A percentile compares a stretch with the other conserved stretches of the same genome.
phyloP scores from a whole-genome alignment of 352 stramenopile genomes.

The Phytophthora podocarpi region DNA sequence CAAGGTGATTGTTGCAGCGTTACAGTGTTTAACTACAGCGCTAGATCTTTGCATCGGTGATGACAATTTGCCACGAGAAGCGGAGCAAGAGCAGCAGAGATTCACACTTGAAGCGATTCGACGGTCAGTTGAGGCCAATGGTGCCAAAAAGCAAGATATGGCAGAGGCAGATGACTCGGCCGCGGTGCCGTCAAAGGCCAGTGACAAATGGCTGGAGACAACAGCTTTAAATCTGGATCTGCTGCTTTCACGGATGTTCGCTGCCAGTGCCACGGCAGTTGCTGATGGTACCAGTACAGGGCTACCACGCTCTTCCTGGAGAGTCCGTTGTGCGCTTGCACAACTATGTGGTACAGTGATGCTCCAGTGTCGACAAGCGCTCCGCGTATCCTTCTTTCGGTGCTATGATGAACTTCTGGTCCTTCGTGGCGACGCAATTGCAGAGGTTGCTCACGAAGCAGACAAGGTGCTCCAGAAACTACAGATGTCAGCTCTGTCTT shows the following conservation, averaged over 20 bases:
- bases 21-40: constrained; percentile 52
- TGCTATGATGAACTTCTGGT: constrained; percentile 85
- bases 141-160: neutral
- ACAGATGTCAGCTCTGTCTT: constrained; percentile 36
- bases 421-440: constrained; percentile 59
- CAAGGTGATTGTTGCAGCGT: constrained; percentile 60
- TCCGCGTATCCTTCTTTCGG: constrained; percentile 68
- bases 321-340: constrained; percentile 64
- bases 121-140: constrained; percentile 17
- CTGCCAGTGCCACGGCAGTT: constrained; percentile 29
- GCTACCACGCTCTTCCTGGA: constrained; percentile 57
- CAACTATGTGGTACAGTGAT: constrained; percentile 66
- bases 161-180: neutral
- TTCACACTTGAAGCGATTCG: constrained; percentile 44
- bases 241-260: constrained; percentile 66
- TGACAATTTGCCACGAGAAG: constrained; percentile 9
- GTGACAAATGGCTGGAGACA: constrained; percentile 57
- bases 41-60: constrained; percentile 47
- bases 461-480: constrained; percentile 32
- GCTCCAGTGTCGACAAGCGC: constrained; percentile 48
- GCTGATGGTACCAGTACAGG: constrained; percentile 31
- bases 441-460: constrained; percentile 32
- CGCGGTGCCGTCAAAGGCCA: constrained; percentile 1
- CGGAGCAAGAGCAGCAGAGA: constrained; percentile 18
- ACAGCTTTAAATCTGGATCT: constrained; percentile 70